Evolutionary conservation across 768 basidiomycete genomes (phyloP), one percentile per base, ranked within the genome.

Genomic region (Lactifluus piperatus): DNA sequence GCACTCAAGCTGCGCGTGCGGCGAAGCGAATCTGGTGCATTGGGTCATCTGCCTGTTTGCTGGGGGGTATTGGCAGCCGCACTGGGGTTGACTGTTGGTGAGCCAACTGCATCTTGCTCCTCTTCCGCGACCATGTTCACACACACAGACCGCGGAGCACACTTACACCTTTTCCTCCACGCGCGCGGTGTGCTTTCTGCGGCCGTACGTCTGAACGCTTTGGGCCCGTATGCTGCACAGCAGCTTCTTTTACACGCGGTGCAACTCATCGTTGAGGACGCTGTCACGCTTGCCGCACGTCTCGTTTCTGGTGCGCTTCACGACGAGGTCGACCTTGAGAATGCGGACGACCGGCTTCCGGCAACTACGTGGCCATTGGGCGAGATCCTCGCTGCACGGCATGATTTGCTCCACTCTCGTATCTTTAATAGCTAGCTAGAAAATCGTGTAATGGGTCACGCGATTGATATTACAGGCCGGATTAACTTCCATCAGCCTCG

Each of bases 341-440:
- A 22, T 4, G 43, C 37, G 18, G 49, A 55, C 4, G 62, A 63
- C 24, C 59, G 24, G 36, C 47, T 61, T 34, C 93, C 94, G 4
- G 86, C 87, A 37, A 93, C 85, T 66, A 97, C 91, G 16, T 98
- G 95, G 95, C 97, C 95, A 0, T 71, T 99, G 20, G 94, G 94
- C 18, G 97, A 99, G 73, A 87, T 98, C 41, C 77, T 98, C 29
- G 84, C 88, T 36, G 81, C 83, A 41, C 78, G 97, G 58, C 97
- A 99, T 71, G 95, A 97, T 73, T 73, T 93, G 67, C 91, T 94
- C 71, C 95, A 98, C 73, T 94, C 92, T 45, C 80, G 94, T 60
- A 92, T 98, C 64, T 99, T 99, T 78, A 99, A 99, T 73, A 89
- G 87, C 73, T 88, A 61, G 55, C 22, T n/a, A n/a, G n/a, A n/a